Percentiles rank a stretch among this genome's conserved stretches.
Evolutionary conservation across 352 stramenopile species (phyloP).

Genomic region (Phytophthora quininea): DNA sequence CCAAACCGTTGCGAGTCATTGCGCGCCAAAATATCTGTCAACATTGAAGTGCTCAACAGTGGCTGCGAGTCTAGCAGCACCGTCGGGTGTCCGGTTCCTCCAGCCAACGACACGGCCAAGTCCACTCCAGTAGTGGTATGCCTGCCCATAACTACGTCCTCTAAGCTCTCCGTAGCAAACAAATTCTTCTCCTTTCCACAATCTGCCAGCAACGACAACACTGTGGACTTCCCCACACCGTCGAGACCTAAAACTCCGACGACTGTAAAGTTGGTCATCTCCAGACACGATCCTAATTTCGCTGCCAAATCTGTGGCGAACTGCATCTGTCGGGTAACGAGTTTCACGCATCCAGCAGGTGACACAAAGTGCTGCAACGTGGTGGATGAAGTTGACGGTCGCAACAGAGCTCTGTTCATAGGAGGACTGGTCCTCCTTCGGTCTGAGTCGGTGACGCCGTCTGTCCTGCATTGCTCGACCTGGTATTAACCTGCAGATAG

Average conservation of each 20-base stretch:
- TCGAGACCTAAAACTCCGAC: conserved; percentile 72
- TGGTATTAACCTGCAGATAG: conserved; percentile 26
- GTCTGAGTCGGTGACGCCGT: conserved; percentile 6
- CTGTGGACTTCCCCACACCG: conserved; percentile 73
- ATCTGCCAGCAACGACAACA: conserved; percentile 60
- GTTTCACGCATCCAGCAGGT: conserved; percentile 51
- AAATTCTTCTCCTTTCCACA: conserved; percentile 7
- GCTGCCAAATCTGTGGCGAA: conserved; percentile 68
- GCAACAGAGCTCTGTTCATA: background rate
- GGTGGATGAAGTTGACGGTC: conserved; percentile 14
- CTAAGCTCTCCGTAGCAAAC: conserved; percentile 49
- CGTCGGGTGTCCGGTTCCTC: conserved; percentile 29
- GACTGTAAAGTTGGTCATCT: conserved; percentile 75
- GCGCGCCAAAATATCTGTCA: conserved; percentile 51
- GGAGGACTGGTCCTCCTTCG: conserved; percentile 11
- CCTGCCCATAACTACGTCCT: conserved; percentile 36
- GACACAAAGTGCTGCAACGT: conserved; percentile 25
- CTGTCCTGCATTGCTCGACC: conserved; percentile 5
- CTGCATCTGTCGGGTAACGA: conserved; percentile 60
- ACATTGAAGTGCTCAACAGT: conserved; percentile 63
- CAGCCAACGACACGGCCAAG: conserved; percentile 46
- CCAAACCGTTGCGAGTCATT: conserved; percentile 62
- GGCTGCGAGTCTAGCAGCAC: conserved; percentile 77
- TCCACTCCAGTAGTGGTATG: conserved; percentile 69
- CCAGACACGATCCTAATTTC: conserved; percentile 58